Evolutionary conservation across 2,329 filamentous ascomycete species (phyloP), one percentile per base, ranked within the genome.

Genomic region (Ceratocystis colombiana): DNA sequence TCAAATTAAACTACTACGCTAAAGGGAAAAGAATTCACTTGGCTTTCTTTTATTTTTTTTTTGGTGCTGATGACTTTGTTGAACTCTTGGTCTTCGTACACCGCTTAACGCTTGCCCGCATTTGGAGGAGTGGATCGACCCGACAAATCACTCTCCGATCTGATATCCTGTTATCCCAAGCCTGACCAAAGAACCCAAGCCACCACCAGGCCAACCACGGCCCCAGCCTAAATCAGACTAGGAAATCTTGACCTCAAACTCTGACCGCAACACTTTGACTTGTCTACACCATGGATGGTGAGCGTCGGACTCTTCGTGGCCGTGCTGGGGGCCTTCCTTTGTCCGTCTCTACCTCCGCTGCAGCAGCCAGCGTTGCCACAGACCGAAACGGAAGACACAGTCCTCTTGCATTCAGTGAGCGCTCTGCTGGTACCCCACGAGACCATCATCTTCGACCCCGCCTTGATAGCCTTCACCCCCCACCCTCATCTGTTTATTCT

Each of bases 241-340:
- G 22, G 5, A 8, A 53, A 12, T 53, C 22, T 25, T 20, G n/a
- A 17, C 59, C 37, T 46, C 10, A 12, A 17, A 28, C 2, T 28
- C n/a, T 28, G 20, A 63, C 46, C 37, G 28, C 17, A 48, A 17
- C 17, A 5, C 41, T 48, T n/a, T 28, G 41, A 20, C 25, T n/a
- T 33, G 7, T 10, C 28, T 33, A 3, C 45, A 44, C 41, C 20
- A 68, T 68, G 67, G 67, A 68, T 28, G 67, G 64, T 45, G 64
- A 66, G 44, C 61, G 67, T 30, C 67, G 67, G 20, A 53, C 61
- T 45, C 64, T 66, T 33, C 66, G 66, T 37, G 66, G 66, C 57
- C 62, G 62, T 46, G 25, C 45, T 41, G 66, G 7, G 50, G 62
- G 61, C 30, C 44, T 61, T 33, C 55, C 62, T 41, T 57, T 41